Base-by-base conservation (phyloP, 2,329 filamentous ascomycete genomes). In the Decorospora gaudefroyi region DNA sequence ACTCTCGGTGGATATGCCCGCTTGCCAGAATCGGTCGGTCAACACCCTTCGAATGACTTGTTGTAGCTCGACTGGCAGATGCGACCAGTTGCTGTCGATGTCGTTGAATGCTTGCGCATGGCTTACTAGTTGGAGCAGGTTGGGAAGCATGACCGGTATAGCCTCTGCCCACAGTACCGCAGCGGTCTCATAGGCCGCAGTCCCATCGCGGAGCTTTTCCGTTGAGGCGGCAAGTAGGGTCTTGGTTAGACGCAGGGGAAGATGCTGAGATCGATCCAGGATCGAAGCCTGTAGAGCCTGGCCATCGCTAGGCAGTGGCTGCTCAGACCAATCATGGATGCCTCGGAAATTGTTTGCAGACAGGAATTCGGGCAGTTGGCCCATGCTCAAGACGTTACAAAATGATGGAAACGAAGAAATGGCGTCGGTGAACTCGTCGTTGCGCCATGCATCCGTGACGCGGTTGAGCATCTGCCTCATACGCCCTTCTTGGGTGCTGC, bases 21-120 rank as follows among this genome's bases (percentile, higher is more conserved):
- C 90, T 75, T 99, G 93, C 93, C 93, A 99, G 69, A 99, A 99
- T 16, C 93, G 82, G 70, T 99, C 93, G 10, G 90, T 95, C 15
- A 99, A 75, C 13, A 97, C 90, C 15, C 88, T 82, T 29, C 84
- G 81, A 26, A 97, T 87, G 38, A 95, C 83, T 4, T 79, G 74
- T 46, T 85, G 85, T 77, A 95, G 86, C 28, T 95, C 89, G 8
- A 76, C 68, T 1, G 90, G 86, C 11, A 96, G 73, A 21, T 85
- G 81, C 7, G 79, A 77, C 92, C 93, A 99, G 63, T 90, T 95
- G 43, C 50, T 60, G 13, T 81, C 77, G 1, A 88, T 82, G 59
- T 96, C 91, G 65, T 96, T 90, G 51, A 95, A 91, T 1, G 90
- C 88, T 72, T 97, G 92, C 0, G 92, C 91, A 68, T 95, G 86